A percentile compares a stretch with the other conserved stretches of the same genome.
Conservation (phyloP, 257 asterid genomes). For the Nicotiana tabacum region DNA sequence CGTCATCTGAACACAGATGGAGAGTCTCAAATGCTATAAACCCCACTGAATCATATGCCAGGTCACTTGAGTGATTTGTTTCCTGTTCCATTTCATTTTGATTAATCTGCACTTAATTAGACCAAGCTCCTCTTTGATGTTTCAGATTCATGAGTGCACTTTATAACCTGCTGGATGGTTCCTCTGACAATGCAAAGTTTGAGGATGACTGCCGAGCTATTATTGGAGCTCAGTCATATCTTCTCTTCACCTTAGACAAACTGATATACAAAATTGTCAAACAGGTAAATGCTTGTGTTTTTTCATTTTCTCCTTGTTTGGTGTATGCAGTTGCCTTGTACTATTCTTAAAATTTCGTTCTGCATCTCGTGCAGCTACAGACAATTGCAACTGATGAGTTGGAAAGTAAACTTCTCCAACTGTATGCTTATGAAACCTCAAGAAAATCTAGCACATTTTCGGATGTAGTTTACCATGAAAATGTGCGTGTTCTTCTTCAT, state of each 20-base stretch:
- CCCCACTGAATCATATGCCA: constrained; percentile 59
- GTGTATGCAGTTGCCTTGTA: constrained; percentile 5
- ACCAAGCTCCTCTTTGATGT: constrained; percentile 18
- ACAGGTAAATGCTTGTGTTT: constrained; percentile 46
- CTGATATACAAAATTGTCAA: constrained; percentile 83
- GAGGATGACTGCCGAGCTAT: constrained; percentile 97
- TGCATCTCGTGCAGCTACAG: constrained; percentile 17
- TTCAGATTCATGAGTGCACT: constrained; percentile 83
- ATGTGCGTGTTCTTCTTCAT: constrained; percentile 59
- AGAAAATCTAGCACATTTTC: constrained; percentile 49
- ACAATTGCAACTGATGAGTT: constrained; percentile 61
- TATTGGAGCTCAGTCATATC: constrained; percentile 82
- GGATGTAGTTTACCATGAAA: constrained; percentile 65
- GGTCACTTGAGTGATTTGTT: constrained; percentile 33
- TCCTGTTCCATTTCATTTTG: not conserved
- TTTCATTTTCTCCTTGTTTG: not conserved
- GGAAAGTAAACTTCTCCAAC: constrained; percentile 69
- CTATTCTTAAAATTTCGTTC: not conserved
- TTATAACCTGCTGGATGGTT: constrained; percentile 67
- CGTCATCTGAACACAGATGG: constrained; percentile 74
- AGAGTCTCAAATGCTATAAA: constrained; percentile 42
- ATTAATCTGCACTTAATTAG: constrained; percentile 14
- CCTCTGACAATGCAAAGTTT: constrained; percentile 75
- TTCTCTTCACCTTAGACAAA: constrained; percentile 88
- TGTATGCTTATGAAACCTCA: constrained; percentile 70